Evolutionary conservation across 768 basidiomycete genomes (phyloP).

Genomic region (Pleurotus giganteus): DNA sequence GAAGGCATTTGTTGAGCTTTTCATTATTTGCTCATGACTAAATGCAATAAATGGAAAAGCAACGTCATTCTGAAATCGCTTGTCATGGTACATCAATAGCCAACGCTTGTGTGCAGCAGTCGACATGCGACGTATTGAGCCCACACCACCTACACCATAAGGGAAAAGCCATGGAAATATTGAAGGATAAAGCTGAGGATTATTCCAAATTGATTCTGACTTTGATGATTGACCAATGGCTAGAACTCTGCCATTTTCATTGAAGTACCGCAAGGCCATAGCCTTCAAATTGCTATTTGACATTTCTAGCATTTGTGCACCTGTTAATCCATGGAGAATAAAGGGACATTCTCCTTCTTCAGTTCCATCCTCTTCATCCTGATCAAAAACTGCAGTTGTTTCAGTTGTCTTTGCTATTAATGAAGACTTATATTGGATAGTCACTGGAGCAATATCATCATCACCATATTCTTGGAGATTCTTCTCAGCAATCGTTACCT

Average conservation of each 20-base stretch:
- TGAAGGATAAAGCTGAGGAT: conserved; percentile 25
- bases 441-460: conserved; percentile 13
- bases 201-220: conserved; percentile 21
- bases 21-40: conserved; percentile 28
- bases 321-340: conserved; percentile 25
- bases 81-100: conserved; percentile 30
- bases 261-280: conserved; percentile 14
- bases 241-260: conserved; percentile 16
- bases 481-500: conserved; percentile 20
- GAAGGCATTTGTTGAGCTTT: conserved; percentile 21
- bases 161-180: conserved; percentile 39
- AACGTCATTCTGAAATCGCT: conserved; percentile 25
- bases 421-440: conserved; percentile 12
- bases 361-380: conserved; percentile 20
- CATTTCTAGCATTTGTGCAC: conserved; percentile 13
- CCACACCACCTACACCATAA: conserved; percentile 33
- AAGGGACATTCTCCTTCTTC: conserved; percentile 23
- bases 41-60: conserved; percentile 25
- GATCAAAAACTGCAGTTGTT: conserved; percentile 15
- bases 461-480: conserved; percentile 16
- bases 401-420: conserved; percentile 11
- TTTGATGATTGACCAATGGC: conserved; percentile 16
- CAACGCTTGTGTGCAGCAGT: conserved; percentile 22
- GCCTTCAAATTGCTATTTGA: conserved; percentile 15
- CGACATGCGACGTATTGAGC: conserved; percentile 13